Evolutionary conservation across 352 stramenopile species (phyloP).

Genomic region (Aphanomyces astaci): DNA sequence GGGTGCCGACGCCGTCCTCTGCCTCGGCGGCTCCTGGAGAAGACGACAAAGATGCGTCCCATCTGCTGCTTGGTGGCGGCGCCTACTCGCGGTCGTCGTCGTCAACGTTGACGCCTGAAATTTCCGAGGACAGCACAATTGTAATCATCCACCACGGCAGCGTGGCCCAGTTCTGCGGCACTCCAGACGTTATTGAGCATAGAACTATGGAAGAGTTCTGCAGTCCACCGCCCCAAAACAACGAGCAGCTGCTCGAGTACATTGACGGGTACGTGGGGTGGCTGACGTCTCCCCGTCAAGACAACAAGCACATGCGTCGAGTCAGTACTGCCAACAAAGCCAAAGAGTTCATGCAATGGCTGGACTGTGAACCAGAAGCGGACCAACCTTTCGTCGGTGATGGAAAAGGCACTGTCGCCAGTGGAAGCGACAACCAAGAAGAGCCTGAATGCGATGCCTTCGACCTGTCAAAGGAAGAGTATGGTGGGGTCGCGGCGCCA

Average conservation of each 20-base stretch:
- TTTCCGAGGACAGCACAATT: background rate
- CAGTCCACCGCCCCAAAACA: background rate
- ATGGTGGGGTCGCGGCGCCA: background rate
- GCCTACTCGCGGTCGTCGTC: background rate
- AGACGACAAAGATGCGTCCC: background rate
- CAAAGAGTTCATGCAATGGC: slow-evolving; percentile 17
- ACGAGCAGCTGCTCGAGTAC: slow-evolving; percentile 13
- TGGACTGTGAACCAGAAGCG: background rate
- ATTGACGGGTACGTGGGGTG: slow-evolving; percentile 21
- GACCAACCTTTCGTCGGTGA: background rate
- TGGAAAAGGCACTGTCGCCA: background rate
- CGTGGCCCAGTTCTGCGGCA: slow-evolving; percentile 4
- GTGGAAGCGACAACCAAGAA: background rate
- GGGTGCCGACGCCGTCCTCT: background rate
- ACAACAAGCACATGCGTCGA: background rate
- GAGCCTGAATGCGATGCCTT: background rate
- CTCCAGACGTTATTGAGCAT: background rate
- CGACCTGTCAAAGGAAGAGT: background rate
- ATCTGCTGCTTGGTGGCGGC: background rate
- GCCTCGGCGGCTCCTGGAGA: background rate
- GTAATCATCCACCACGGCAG: slow-evolving; percentile 13
- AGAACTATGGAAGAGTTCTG: background rate
- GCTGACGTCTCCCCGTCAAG: slow-evolving; percentile 5
- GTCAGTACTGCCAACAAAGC: background rate
- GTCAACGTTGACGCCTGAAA: background rate